Evolutionary conservation across 768 basidiomycete genomes (phyloP), one percentile per base, ranked within the genome.

Genomic region (Basidioascus undulatus): DNA sequence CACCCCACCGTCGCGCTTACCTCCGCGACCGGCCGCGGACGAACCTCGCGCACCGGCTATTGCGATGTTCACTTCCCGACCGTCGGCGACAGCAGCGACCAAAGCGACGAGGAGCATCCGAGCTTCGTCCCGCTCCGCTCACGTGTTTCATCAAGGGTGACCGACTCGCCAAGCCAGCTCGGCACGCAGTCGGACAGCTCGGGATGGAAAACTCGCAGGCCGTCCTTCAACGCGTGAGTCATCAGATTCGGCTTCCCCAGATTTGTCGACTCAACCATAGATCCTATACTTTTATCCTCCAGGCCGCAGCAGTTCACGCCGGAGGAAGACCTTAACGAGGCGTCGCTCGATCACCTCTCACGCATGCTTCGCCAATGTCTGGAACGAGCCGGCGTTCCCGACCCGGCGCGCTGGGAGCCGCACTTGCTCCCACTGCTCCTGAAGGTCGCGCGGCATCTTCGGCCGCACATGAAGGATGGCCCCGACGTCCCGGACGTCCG

Each of bases 401-500:
- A 87, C 46, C 57, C 78, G 36, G 66, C 63, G 42, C 76, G 86
- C 48, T 98, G 92, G 92, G 81, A 86, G 55, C 74, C 75, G 42
- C 74, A 72, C 0, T 63, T 98, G 9, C 64, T 83, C 36, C 72
- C 66, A 49, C 63, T 96, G 15, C 73, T 87, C 1, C 69, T 94
- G 35, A 72, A 76, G 31, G 79, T 89, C 33, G 81, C 86, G 3
- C 71, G 73, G 18, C 79, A 82, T 42, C 63, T 87, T 43, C 42
- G 48, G 11, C 51, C 54, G 13, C 41, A 39, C 34, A 47, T 49
- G 0, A 49, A 59, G 34, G 52, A 20, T 9, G 42, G 32, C 7
- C 50, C 83, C 2, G 80, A 84, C 50, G 79, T 82, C 47, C 86
- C 94, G 73, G 92, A 96, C 56, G 76, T 92, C 19, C 67, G 89